Conservation (phyloP, 2,329 filamentous ascomycete genomes). For the Cordyceps fumosorosea region DNA sequence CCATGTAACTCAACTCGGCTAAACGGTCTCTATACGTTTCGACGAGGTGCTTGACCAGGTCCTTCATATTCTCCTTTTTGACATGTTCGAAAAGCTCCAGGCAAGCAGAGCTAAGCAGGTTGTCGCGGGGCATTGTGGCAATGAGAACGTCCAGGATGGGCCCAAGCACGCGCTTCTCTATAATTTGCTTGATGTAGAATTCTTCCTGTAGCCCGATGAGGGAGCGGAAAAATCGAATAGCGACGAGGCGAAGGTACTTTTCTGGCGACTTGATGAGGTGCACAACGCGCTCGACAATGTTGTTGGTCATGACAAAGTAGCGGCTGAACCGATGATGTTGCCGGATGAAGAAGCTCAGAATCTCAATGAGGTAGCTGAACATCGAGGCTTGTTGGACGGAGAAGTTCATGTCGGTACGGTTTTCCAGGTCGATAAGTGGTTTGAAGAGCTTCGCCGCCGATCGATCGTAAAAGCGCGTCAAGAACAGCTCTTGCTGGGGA, state of each 20-base stretch:
- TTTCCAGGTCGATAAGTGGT: slow-evolving; percentile 75
- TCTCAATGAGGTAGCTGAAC: slow-evolving; percentile 85
- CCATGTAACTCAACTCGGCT: slow-evolving; percentile 69
- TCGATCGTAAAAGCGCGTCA: slow-evolving; percentile 82
- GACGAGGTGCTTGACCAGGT: slow-evolving; percentile 76
- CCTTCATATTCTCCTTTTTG: slow-evolving; percentile 72
- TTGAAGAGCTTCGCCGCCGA: slow-evolving; percentile 81
- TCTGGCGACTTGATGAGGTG: slow-evolving; percentile 78
- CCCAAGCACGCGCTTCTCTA: slow-evolving; percentile 72
- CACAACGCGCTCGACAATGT: slow-evolving; percentile 69
- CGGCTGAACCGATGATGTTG: slow-evolving; percentile 84
- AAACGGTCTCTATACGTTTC: slow-evolving; percentile 77
- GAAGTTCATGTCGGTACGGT: slow-evolving; percentile 61
- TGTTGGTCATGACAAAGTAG: slow-evolving; percentile 76
- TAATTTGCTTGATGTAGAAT: slow-evolving; percentile 81
- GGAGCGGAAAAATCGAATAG: slow-evolving; percentile 88
- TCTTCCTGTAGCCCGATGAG: slow-evolving; percentile 82
- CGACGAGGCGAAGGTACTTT: slow-evolving; percentile 87
- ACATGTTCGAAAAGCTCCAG: slow-evolving; percentile 92
- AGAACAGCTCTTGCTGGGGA: slow-evolving; percentile 76
- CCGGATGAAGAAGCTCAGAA: slow-evolving; percentile 87
- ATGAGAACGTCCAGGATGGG: slow-evolving; percentile 79
- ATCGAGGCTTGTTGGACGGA: slow-evolving; percentile 81
- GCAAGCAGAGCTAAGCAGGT: slow-evolving; percentile 87
- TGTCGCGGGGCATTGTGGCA: slow-evolving; percentile 84